Percentiles rank a stretch among this genome's conserved stretches.
These are phyloP conservation scores for Logfia minima DNA, from an alignment of 129 eudicot genomes.

Conservation along the genomic window DNA sequence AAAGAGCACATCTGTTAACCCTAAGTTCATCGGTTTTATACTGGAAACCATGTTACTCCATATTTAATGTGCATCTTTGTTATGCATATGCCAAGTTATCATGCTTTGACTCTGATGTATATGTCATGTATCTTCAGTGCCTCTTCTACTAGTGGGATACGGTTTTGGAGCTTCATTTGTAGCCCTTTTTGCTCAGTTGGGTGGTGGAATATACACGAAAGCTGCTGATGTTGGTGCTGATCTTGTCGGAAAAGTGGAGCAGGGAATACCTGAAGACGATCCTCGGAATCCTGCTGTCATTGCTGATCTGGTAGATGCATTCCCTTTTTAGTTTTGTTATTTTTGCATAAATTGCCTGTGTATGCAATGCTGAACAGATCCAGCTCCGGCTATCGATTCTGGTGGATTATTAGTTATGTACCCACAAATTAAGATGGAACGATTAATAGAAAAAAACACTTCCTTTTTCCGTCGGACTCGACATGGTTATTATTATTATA, in stretches of 20 bases:
- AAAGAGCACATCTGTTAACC: background rate
- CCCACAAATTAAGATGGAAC: background rate
- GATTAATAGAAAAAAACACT: background rate
- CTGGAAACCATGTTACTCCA: slow-evolving; percentile 1
- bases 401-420: background rate
- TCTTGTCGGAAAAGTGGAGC: slow-evolving; percentile 99
- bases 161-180: slow-evolving; percentile 99
- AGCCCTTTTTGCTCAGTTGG: slow-evolving; percentile 99
- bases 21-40: background rate
- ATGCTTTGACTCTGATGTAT: slow-evolving; percentile 1
- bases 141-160: slow-evolving; percentile 98
- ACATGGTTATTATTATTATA: background rate
- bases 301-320: slow-evolving; percentile 86
- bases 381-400: slow-evolving; percentile 5
- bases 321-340: slow-evolving; percentile 5
- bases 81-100: slow-evolving; percentile 17
- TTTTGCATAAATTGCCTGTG: background rate
- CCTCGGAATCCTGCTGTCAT: slow-evolving; percentile 99
- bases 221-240: slow-evolving; percentile 99
- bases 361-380: slow-evolving; percentile 1
- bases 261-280: slow-evolving; percentile 99
- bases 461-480: background rate
- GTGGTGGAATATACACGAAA: slow-evolving; percentile 99
- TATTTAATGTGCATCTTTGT: slow-evolving; percentile 15
- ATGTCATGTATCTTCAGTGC: slow-evolving; percentile 54